Percentiles rank a stretch among this genome's conserved stretches.
These are phyloP conservation scores for Linnemannia exigua DNA, from an alignment of 192 early-diverging fungal species.

Conservation along the genomic window DNA sequence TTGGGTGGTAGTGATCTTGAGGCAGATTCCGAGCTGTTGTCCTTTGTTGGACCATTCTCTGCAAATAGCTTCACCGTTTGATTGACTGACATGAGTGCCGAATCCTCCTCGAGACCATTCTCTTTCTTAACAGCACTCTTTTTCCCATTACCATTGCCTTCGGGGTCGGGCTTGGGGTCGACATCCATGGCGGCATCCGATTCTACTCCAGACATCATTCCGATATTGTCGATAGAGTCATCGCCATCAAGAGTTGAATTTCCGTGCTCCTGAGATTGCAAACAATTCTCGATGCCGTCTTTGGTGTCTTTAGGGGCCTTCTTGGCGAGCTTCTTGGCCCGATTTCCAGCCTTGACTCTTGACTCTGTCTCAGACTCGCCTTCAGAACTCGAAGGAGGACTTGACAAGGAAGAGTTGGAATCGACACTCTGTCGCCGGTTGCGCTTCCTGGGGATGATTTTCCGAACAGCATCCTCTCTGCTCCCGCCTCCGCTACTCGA, in stretches of 20 bases:
- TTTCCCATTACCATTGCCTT: background rate
- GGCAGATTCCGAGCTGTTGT: background rate
- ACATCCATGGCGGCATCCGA: background rate
- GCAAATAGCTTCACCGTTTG: background rate
- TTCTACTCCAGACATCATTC: background rate
- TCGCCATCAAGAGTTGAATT: background rate
- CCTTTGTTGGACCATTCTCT: background rate
- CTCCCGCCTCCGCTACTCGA: background rate
- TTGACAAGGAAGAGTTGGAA: slow-evolving; percentile 48
- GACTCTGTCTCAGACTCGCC: slow-evolving; percentile 28
- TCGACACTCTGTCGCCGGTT: slow-evolving; percentile 47
- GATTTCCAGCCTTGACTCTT: slow-evolving; percentile 4
- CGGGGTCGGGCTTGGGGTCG: background rate
- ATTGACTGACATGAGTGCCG: background rate
- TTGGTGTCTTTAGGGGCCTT: slow-evolving; percentile 10
- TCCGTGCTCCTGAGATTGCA: background rate
- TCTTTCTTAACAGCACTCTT: background rate
- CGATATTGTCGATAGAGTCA: background rate
- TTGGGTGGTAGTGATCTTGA: background rate
- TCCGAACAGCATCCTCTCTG: background rate
- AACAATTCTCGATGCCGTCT: background rate
- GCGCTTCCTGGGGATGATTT: slow-evolving; percentile 38
- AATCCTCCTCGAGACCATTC: background rate
- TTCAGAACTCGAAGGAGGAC: slow-evolving; percentile 51
- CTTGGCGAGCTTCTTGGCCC: slow-evolving; percentile 48